These are phyloP conservation scores for maize (Zea mays) DNA, from an alignment of 176 grass and related monocot species.

Conservation along the genomic window DNA sequence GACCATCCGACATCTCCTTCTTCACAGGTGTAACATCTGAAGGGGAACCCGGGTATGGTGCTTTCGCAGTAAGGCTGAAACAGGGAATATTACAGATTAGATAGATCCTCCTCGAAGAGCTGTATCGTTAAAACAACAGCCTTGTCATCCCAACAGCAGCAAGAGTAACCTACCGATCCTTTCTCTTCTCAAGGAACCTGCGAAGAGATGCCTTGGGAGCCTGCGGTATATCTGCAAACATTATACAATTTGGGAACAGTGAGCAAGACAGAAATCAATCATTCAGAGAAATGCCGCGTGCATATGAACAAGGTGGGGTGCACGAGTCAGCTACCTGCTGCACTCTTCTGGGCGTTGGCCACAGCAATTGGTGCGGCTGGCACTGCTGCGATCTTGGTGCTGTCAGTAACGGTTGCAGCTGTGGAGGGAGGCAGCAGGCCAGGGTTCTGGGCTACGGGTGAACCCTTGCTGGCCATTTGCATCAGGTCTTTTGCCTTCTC, in stretches of 20 bases:
- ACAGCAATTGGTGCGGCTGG: conserved; percentile 31
- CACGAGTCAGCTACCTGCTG: conserved; percentile 47
- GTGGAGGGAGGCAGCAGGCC: conserved; percentile 7
- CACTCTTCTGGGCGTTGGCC: conserved; percentile 38
- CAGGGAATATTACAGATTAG: conserved; percentile 10
- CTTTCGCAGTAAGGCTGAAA: conserved; percentile 56
- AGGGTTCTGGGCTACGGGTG: conserved; percentile 23
- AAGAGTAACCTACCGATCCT: conserved; percentile 62
- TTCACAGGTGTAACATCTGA: conserved; percentile 35
- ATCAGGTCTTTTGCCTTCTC: conserved; percentile 79
- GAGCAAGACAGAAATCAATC: conserved; percentile 9
- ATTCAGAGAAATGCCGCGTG: background rate
- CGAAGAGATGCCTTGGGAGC: conserved; percentile 67
- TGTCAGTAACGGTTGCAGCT: conserved; percentile 5
- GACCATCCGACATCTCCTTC: conserved; percentile 47
- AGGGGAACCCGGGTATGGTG: conserved; percentile 56
- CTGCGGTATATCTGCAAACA: conserved; percentile 63
- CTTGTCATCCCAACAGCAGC: background rate
- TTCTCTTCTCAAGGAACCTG: conserved; percentile 85
- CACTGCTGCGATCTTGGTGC: conserved; percentile 29
- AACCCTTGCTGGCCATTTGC: conserved; percentile 57
- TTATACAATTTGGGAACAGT: background rate
- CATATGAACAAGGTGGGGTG: background rate
- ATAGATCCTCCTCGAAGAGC: background rate
- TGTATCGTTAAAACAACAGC: background rate